Percentiles rank a stretch among this genome's conserved stretches.
Evolutionary conservation across 169 alveolate genomes (phyloP).

Genomic region (Plasmodium berghei): DNA sequence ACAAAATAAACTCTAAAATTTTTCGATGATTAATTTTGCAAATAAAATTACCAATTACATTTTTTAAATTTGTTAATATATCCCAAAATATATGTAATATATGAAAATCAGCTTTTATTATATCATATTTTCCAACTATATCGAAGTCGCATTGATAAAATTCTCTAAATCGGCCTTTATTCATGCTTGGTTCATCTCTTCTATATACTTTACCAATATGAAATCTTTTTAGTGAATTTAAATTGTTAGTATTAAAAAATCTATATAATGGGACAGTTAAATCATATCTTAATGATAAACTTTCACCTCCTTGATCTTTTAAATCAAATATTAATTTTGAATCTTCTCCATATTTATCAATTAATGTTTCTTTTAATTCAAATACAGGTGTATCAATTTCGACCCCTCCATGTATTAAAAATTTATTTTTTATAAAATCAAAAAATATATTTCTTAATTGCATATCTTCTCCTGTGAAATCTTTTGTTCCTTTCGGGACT

Average conservation of each 20-base stretch:
- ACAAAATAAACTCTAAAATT: slow-evolving; percentile 93
- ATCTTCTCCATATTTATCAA: slow-evolving; percentile 98
- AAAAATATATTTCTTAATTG: slow-evolving; percentile 92
- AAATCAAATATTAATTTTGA: slow-evolving; percentile 95
- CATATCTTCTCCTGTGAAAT: slow-evolving; percentile 94
- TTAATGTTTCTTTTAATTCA: slow-evolving; percentile 95
- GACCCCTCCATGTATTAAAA: slow-evolving; percentile 96
- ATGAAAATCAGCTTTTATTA: slow-evolving; percentile 96
- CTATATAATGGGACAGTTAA: slow-evolving; percentile 98
- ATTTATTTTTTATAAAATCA: slow-evolving; percentile 88
- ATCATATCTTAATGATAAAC: slow-evolving; percentile 96
- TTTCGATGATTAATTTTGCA: slow-evolving; percentile 94
- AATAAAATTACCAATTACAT: slow-evolving; percentile 88
- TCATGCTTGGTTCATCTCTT: slow-evolving; percentile 97
- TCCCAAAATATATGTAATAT: slow-evolving; percentile 92
- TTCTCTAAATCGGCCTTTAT: slow-evolving; percentile 97
- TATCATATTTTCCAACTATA: slow-evolving; percentile 93
- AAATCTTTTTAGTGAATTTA: slow-evolving; percentile 93
- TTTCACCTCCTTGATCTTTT: slow-evolving; percentile 98
- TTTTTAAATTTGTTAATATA: slow-evolving; percentile 85
- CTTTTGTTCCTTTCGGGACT: slow-evolving; percentile 96
- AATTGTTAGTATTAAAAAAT: slow-evolving; percentile 91
- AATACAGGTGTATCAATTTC: slow-evolving; percentile 99
- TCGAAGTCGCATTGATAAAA: slow-evolving; percentile 98
- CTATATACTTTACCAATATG: slow-evolving; percentile 98